Percentiles rank a stretch among this genome's conserved stretches.
phyloP scores from a whole-genome alignment of 2,329 filamentous ascomycete genomes.

The Penicillium rolfsii region DNA sequence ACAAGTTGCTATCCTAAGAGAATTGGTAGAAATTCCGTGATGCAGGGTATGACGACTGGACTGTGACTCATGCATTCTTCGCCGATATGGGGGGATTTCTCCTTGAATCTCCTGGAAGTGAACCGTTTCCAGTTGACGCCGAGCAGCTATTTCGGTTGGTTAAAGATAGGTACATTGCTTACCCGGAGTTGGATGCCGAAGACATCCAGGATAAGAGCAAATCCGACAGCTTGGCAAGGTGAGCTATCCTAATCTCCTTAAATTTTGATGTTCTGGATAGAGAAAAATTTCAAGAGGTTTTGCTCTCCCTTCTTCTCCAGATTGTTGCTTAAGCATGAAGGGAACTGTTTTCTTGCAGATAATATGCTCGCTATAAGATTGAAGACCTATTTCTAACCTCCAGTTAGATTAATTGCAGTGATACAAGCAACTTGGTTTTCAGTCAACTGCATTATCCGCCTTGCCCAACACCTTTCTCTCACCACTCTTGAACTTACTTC shows the following conservation, averaged over 20 bases:
- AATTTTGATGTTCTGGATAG: not conserved
- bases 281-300: not conserved
- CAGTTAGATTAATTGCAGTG: not conserved
- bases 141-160: conserved; percentile 13
- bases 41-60: conserved; percentile 2
- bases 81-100: conserved; percentile 18
- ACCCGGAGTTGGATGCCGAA: conserved; percentile 11
- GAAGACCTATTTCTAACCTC: not conserved
- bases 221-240: conserved; percentile 12
- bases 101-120: conserved; percentile 9
- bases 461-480: conserved; percentile 6
- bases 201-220: conserved; percentile 14
- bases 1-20: not conserved
- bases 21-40: not conserved
- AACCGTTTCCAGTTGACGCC: conserved; percentile 13
- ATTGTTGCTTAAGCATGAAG: not conserved
- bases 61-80: conserved; percentile 14
- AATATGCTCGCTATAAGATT: not conserved
- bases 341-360: not conserved
- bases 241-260: conserved; percentile 5
- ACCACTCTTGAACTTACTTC: conserved; percentile 17
- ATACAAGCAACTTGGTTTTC: not conserved
- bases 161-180: conserved; percentile 3
- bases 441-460: conserved; percentile 2
- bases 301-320: not conserved